These are phyloP conservation scores for Phytophthora boehmeriae DNA, from an alignment of 352 stramenopile species.

Conservation along the genomic window DNA sequence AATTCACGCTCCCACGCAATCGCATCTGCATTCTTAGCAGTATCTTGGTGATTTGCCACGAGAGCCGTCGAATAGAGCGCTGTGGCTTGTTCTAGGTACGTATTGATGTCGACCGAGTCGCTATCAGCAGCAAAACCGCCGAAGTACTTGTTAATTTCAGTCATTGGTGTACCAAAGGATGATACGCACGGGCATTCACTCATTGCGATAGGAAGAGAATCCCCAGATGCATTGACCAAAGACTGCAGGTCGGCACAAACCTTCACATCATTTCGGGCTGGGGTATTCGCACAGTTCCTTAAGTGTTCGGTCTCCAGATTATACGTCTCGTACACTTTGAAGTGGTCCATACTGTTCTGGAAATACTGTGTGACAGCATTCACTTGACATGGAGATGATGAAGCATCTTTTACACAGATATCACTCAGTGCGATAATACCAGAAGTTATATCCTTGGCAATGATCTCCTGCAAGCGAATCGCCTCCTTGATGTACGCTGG, in stretches of 20 bases:
- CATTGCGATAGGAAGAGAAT: conserved; percentile 59
- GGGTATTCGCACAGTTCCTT: conserved; percentile 36
- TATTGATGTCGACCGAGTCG: conserved; percentile 24
- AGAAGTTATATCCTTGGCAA: conserved; percentile 28
- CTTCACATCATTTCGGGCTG: conserved; percentile 26
- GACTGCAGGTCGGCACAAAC: conserved; percentile 46
- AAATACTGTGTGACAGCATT: conserved; percentile 71
- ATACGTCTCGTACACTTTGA: conserved; percentile 57
- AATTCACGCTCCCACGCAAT: conserved; percentile 74
- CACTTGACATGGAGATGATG: conserved; percentile 48
- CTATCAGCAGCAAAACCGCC: conserved; percentile 40
- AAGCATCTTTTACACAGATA: conserved; percentile 66
- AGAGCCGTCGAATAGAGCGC: conserved; percentile 50
- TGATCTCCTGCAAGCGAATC: conserved; percentile 54
- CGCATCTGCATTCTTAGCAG: conserved; percentile 42
- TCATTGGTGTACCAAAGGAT: conserved; percentile 62
- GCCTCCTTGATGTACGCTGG: conserved; percentile 56
- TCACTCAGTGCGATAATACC: conserved; percentile 38
- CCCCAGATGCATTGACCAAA: conserved; percentile 30
- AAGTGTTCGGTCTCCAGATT: conserved; percentile 52
- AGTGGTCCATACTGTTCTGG: conserved; percentile 61
- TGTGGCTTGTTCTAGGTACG: conserved; percentile 48
- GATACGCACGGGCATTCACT: conserved; percentile 69
- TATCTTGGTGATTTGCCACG: conserved; percentile 60
- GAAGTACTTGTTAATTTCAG: conserved; percentile 60